These are phyloP conservation scores for Boletus fagicola DNA, from an alignment of 768 basidiomycete species.

Conservation along the genomic window DNA sequence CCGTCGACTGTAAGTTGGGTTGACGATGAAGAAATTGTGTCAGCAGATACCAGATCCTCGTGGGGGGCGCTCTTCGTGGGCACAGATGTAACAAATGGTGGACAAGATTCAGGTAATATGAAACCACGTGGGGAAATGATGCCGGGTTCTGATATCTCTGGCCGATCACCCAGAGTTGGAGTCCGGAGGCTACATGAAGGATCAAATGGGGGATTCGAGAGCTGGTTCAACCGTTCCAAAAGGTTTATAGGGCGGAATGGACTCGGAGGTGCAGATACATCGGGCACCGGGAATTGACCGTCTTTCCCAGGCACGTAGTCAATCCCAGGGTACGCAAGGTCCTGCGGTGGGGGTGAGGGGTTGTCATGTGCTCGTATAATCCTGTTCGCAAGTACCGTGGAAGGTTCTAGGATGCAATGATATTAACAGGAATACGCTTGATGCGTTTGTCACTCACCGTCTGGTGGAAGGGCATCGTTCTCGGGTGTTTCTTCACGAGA, in stretches of 20 bases:
- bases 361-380: constrained; percentile 72
- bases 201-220: constrained; percentile 7
- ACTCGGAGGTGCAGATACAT: constrained; percentile 26
- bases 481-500: constrained; percentile 51
- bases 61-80: constrained; percentile 1
- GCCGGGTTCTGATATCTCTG: background rate
- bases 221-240: constrained; percentile 27
- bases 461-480: constrained; percentile 42
- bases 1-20: constrained; percentile 18
- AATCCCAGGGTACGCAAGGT: constrained; percentile 15
- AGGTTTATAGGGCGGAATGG: constrained; percentile 35
- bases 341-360: constrained; percentile 63
- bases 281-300: constrained; percentile 15
- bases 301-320: constrained; percentile 19
- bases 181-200: background rate
- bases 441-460: constrained; percentile 35
- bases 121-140: constrained; percentile 31
- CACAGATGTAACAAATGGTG: constrained; percentile 22
- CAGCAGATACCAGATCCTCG: background rate
- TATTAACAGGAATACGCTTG: constrained; percentile 8
- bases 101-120: constrained; percentile 45
- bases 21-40: constrained; percentile 10
- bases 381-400: constrained; percentile 62
- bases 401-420: constrained; percentile 49
- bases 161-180: constrained; percentile 3